Conservation (phyloP, 805 yeast species). For the Cyberlindnera lachancei region DNA sequence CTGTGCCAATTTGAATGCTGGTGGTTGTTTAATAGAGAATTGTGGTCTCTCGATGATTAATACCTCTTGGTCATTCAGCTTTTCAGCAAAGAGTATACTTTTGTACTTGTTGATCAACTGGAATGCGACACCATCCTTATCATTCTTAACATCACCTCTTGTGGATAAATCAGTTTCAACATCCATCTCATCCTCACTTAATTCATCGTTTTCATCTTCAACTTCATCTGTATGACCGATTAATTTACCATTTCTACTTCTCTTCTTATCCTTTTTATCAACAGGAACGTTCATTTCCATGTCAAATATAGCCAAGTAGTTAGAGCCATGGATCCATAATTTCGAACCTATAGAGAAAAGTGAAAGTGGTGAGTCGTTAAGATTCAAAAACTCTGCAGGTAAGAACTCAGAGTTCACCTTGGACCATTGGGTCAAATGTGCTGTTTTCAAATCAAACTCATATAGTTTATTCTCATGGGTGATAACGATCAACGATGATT, state of each 20-base stretch:
- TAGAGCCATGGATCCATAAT: slow-evolving; percentile 83
- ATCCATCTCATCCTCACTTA: slow-evolving; percentile 20
- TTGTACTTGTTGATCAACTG: slow-evolving; percentile 74
- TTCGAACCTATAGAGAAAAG: slow-evolving; percentile 45
- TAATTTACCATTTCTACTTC: slow-evolving; percentile 36
- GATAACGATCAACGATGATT: slow-evolving; percentile 48
- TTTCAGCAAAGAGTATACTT: slow-evolving; percentile 53
- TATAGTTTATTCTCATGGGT: slow-evolving; percentile 69
- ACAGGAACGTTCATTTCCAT: slow-evolving; percentile 48
- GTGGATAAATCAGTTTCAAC: slow-evolving; percentile 23
- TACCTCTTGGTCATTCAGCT: slow-evolving; percentile 26
- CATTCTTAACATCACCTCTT: slow-evolving; percentile 18
- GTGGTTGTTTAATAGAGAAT: slow-evolving; percentile 44
- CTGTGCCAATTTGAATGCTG: slow-evolving; percentile 61
- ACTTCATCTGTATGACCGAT: slow-evolving; percentile 32
- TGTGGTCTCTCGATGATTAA: slow-evolving; percentile 74
- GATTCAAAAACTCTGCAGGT: slow-evolving; percentile 53
- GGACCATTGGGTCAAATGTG: slow-evolving; percentile 67
- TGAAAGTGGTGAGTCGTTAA: slow-evolving; percentile 68
- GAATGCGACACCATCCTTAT: slow-evolving; percentile 37
- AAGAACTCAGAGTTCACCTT: slow-evolving; percentile 63
- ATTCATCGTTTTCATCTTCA: slow-evolving; percentile 13
- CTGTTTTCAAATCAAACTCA: slow-evolving; percentile 47
- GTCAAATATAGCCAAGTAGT: slow-evolving; percentile 76
- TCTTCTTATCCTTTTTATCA: slow-evolving; percentile 27